A percentile compares a stretch with the other conserved stretches of the same genome.
Conservation (phyloP, 176 grass and related monocot species). For the Hyparrhenia diplandra region DNA sequence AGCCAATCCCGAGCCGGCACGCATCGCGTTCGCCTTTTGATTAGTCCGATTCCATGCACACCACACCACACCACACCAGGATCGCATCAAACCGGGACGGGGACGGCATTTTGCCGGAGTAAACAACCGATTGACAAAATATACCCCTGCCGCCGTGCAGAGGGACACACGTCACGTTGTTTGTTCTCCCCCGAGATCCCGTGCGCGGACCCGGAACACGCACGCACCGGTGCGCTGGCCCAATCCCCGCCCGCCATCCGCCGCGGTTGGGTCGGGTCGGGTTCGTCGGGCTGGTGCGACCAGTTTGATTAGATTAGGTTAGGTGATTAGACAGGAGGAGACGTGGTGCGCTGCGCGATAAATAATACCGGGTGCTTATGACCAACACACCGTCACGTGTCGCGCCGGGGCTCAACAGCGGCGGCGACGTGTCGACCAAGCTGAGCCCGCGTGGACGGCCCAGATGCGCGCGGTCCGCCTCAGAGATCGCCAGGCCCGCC, state of each 20-base stretch:
- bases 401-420: too few species aligned
- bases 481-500: not conserved
- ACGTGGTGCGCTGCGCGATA: not conserved
- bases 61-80: too few species aligned
- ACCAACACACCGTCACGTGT: not conserved
- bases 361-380: not conserved
- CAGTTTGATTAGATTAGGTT: not conserved
- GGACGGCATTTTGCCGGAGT: not conserved
- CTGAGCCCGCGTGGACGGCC: constrained; percentile 30
- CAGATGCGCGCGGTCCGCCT: constrained; percentile 6
- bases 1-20: constrained; percentile 4
- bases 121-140: not conserved
- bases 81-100: too few species aligned
- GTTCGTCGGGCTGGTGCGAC: not conserved
- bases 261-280: not conserved
- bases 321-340: not conserved
- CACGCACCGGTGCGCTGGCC: not conserved
- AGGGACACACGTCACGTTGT: not conserved
- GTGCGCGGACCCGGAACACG: not conserved
- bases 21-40: not conserved
- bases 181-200: not conserved
- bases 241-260: not conserved
- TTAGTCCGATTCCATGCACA: too few species aligned
- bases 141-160: not conserved
- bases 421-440: constrained; percentile 10